Conservation (phyloP, 345 rosid species). For the Boechera retrofracta region DNA sequence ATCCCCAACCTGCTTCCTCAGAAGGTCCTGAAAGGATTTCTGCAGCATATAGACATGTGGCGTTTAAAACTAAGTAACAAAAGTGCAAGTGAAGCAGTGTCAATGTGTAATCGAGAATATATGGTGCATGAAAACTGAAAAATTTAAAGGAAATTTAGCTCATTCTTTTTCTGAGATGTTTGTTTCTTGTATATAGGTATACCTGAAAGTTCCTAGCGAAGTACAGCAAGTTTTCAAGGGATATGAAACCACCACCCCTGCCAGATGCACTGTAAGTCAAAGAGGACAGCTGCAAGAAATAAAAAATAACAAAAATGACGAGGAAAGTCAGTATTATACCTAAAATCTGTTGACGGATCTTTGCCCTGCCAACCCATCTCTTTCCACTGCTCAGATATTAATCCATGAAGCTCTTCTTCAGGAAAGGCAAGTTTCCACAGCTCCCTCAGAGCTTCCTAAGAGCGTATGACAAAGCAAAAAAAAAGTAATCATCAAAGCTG, state of each 20-base stretch:
- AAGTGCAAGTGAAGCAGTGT: neutral
- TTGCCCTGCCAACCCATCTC: slow-evolving; percentile 99
- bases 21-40: slow-evolving; percentile 91
- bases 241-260: slow-evolving; percentile 99
- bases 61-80: slow-evolving; percentile 5
- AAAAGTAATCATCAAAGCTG: neutral
- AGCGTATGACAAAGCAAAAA: slow-evolving; percentile 4
- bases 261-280: slow-evolving; percentile 42
- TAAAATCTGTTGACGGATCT: slow-evolving; percentile 99
- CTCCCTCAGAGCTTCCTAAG: slow-evolving; percentile 84
- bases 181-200: slow-evolving; percentile 6
- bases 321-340: slow-evolving; percentile 52
- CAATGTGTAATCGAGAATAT: neutral
- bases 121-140: neutral
- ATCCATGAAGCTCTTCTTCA: slow-evolving; percentile 79
- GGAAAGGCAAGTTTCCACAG: slow-evolving; percentile 94
- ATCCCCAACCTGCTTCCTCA: slow-evolving; percentile 90
- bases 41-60: slow-evolving; percentile 44
- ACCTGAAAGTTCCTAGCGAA: slow-evolving; percentile 91
- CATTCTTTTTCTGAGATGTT: slow-evolving; percentile 19
- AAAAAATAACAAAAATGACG: neutral
- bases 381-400: slow-evolving; percentile 99
- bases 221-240: slow-evolving; percentile 93
- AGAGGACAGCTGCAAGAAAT: slow-evolving; percentile 15
- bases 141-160: neutral